A percentile compares a stretch with the other conserved stretches of the same genome.
Conservation (phyloP, 495 filamentous ascomycete genomes). For the Xylaria castorea region DNA sequence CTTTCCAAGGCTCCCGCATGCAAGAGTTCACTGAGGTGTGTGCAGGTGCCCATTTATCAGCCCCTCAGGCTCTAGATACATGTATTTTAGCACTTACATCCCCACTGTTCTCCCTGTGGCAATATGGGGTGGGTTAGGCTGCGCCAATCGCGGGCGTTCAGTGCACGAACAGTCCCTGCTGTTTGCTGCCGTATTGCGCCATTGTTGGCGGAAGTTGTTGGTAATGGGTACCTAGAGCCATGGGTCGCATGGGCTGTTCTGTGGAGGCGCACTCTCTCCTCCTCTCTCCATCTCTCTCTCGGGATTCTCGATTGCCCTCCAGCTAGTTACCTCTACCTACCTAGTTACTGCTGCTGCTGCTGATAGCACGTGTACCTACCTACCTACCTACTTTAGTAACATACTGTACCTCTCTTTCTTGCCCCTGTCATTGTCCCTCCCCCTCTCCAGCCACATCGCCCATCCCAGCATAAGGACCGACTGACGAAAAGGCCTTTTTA, state of each 20-base stretch:
- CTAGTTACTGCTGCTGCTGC: background rate
- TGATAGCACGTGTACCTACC: slow-evolving; percentile 3
- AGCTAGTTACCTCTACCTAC: background rate
- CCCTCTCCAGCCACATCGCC: slow-evolving; percentile 32
- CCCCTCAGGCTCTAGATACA: background rate
- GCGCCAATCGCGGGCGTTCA: background rate
- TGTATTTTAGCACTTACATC: no score
- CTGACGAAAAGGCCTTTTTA: slow-evolving; percentile 46
- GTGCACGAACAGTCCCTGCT: background rate
- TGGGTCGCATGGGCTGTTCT: background rate
- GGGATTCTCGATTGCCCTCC: background rate
- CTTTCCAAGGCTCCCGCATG: slow-evolving; percentile 13
- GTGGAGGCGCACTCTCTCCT: background rate
- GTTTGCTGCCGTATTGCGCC: slow-evolving; percentile 17
- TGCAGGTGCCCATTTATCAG: slow-evolving; percentile 9
- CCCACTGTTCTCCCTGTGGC: slow-evolving; percentile 11
- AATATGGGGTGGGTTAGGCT: slow-evolving; percentile 3
- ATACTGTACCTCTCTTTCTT: slow-evolving; percentile 12
- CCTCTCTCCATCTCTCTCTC: background rate
- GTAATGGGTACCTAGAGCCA: background rate
- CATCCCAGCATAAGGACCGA: slow-evolving; percentile 17
- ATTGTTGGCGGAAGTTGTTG: slow-evolving; percentile 2
- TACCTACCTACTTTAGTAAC: no score
- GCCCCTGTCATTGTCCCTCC: slow-evolving; percentile 32
- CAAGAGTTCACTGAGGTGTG: background rate